A percentile compares a stretch with the other conserved stretches of the same genome.
These are phyloP conservation scores for Penicillium sp. DNA, from an alignment of 2,329 filamentous ascomycete genomes.

Conservation along the genomic window DNA sequence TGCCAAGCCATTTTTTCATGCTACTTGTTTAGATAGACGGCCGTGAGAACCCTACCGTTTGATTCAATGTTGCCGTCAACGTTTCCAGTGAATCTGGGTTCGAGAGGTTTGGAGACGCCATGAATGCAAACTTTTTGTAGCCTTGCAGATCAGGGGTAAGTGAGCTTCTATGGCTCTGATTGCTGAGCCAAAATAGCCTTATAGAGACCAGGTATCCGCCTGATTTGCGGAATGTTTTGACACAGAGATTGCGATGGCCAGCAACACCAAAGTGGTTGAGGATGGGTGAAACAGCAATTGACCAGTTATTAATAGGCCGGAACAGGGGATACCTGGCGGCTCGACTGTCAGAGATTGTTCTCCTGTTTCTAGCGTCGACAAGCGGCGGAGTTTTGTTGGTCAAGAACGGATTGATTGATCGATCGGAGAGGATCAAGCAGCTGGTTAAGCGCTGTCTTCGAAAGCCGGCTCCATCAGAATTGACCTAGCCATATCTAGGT, in stretches of 20 bases:
- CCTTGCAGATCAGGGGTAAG: background rate
- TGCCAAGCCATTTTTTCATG: background rate
- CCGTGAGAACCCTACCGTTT: conserved; percentile 34
- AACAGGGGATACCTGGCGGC: background rate
- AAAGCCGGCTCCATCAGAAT: conserved; percentile 3
- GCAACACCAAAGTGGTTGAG: background rate
- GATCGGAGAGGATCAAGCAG: background rate
- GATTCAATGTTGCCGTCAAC: conserved; percentile 42
- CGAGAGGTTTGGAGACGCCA: conserved; percentile 29
- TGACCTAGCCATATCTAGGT: conserved; percentile 21
- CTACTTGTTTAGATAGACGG: background rate
- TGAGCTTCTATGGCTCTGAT: background rate
- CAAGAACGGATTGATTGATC: background rate
- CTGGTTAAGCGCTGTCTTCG: conserved; percentile 12
- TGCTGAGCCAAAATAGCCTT: background rate
- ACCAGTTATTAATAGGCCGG: conserved; percentile 12
- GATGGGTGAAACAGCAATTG: background rate
- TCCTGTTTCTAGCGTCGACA: background rate
- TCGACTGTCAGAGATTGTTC: conserved; percentile 1
- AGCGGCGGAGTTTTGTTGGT: background rate
- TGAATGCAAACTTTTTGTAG: conserved; percentile 13
- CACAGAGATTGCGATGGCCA: background rate
- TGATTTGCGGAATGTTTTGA: background rate
- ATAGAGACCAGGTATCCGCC: background rate
- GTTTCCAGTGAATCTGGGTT: conserved; percentile 43